Evolutionary conservation across 2,329 filamentous ascomycete species (phyloP), one percentile per base, ranked within the genome.

Genomic region (Xylaria sp.): DNA sequence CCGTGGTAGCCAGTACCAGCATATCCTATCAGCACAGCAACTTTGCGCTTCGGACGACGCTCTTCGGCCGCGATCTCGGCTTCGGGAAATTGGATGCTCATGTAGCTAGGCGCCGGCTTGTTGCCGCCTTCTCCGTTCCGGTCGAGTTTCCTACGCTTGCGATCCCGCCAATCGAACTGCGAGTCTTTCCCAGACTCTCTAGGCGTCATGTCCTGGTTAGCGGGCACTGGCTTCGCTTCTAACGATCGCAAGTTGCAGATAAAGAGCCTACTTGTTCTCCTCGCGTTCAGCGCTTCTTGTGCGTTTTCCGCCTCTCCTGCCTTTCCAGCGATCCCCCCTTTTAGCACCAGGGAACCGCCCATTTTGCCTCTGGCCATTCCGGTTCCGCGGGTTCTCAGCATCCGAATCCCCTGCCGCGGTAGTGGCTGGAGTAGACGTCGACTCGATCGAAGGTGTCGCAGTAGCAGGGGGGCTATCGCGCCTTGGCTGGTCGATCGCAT

Each of bases 1-100:
- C 96, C 96, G 82, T 93, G 94, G 85, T 99, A 99, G 18, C 96
- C 96, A 10, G 93, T 97, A 59, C 96, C 96, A 5, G 94, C 94
- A 81, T 99, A 99, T 18, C 96, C 96, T 75, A 99, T 91, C 84
- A 98, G 84, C 37, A 99, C 94, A 48, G 95, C 96, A 59, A 98
- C 95, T 84, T 99, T 99, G 81, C 93, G 91, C 86, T 99, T 99
- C 27, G 96, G 96, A 65, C 90, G 90, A 72, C 95, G 90, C 78
- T 91, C 91, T 80, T 99, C 96, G 55, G 90, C 90, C 13, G 92
- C 93, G 74, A 98, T 95, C 81, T 98, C 94, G 72, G 96, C 93
- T 75, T 92, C 87, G 63, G 83, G 82, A 74, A 89, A 89, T 47
- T 84, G 82, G 66, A 88, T 88, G 78, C 77, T 82, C 82, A 84